These are phyloP conservation scores for Sordariomycetes sp. DNA, from an alignment of 2,329 filamentous ascomycete genomes.

Conservation along the genomic window DNA sequence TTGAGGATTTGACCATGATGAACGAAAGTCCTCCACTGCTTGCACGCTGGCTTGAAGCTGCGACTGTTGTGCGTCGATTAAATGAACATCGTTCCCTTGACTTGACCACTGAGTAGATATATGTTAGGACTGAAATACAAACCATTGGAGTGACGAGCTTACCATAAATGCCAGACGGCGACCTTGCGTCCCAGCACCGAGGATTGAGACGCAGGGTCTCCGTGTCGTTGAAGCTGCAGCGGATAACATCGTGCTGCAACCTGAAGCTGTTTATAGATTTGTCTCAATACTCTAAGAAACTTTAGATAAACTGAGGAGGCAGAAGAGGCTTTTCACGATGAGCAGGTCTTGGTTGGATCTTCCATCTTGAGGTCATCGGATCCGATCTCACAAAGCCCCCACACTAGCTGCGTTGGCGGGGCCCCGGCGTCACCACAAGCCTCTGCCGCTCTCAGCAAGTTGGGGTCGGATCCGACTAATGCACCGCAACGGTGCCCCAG, in stretches of 20 bases:
- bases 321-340: background rate
- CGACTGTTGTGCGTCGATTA: conserved; percentile 14
- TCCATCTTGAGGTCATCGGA: background rate
- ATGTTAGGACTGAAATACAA: background rate
- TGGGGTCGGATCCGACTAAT: background rate
- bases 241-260: background rate
- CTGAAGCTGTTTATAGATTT: background rate
- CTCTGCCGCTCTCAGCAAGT: background rate
- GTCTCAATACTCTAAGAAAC: background rate
- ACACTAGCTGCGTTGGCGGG: too few species aligned
- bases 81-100: conserved; percentile 15
- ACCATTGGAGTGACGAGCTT: conserved; percentile 1
- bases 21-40: conserved; percentile 14
- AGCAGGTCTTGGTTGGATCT: background rate
- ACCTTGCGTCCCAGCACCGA: conserved; percentile 20
- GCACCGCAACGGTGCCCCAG: too few species aligned
- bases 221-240: conserved; percentile 6
- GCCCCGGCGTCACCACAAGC: too few species aligned
- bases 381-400: too few species aligned
- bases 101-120: conserved; percentile 17
- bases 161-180: conserved; percentile 21
- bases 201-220: conserved; percentile 12
- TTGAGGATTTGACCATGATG: conserved; percentile 2
- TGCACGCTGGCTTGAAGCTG: conserved; percentile 16
- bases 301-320: background rate